Percentiles rank a stretch among this genome's conserved stretches.
phyloP scores from a whole-genome alignment of 352 stramenopile genomes.

The Phytophthora podocarpi region DNA sequence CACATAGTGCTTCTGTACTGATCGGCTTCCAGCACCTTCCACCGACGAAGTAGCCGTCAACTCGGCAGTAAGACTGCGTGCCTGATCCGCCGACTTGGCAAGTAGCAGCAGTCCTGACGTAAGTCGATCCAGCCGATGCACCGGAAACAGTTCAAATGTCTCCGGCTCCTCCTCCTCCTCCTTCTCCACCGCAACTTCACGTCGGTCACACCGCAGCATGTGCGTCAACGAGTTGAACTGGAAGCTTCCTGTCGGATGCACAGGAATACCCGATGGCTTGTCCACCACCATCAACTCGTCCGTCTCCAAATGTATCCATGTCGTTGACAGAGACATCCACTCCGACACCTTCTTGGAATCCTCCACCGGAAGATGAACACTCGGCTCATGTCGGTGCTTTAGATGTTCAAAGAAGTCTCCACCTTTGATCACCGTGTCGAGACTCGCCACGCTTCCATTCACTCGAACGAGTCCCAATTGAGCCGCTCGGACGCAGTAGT shows the following conservation, averaged over 20 bases:
- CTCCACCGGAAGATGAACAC: slow-evolving; percentile 52
- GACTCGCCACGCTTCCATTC: slow-evolving; percentile 58
- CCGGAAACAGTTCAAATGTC: slow-evolving; percentile 59
- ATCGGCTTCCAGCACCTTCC: slow-evolving; percentile 17
- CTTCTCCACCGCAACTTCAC: neutral
- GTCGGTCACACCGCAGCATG: slow-evolving; percentile 43
- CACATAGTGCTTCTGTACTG: slow-evolving; percentile 62
- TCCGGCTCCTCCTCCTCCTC: too few species aligned
- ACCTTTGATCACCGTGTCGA: slow-evolving; percentile 73
- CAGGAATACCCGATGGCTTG: slow-evolving; percentile 90
- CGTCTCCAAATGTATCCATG: slow-evolving; percentile 53
- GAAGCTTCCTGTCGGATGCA: slow-evolving; percentile 92
- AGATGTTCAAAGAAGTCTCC: slow-evolving; percentile 90
- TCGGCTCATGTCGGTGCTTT: slow-evolving; percentile 94
- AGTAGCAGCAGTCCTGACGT: slow-evolving; percentile 84
- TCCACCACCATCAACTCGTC: slow-evolving; percentile 63
- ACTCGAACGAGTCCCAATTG: slow-evolving; percentile 86
- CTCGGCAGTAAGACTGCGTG: slow-evolving; percentile 45
- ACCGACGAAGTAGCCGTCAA: slow-evolving; percentile 34
- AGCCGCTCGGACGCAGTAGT: slow-evolving; percentile 76
- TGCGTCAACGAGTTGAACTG: slow-evolving; percentile 89
- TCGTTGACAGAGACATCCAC: slow-evolving; percentile 9
- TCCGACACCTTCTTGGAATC: slow-evolving; percentile 6
- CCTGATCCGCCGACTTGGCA: slow-evolving; percentile 50
- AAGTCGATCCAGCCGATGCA: slow-evolving; percentile 94